These are phyloP conservation scores for Plectosphaerella sp. DNA, from an alignment of 2,329 filamentous ascomycete genomes.

Conservation along the genomic window DNA sequence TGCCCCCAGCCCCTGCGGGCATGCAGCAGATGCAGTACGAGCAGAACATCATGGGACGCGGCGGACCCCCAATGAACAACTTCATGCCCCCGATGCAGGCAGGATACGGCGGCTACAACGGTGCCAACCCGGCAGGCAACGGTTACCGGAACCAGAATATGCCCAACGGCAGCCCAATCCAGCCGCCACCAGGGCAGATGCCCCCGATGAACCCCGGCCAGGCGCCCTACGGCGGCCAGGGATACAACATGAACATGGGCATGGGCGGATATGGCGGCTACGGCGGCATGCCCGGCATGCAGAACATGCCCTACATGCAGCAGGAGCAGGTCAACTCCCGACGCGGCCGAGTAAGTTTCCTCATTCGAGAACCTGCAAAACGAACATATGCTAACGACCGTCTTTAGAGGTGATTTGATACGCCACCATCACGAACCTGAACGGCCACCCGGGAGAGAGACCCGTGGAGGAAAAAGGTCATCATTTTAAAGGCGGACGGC, in stretches of 20 bases:
- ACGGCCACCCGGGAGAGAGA: too few relatives aligned
- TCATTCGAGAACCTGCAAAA: neutral
- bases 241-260: conserved; percentile 43
- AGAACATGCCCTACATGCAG: conserved; percentile 48
- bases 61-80: conserved; percentile 49
- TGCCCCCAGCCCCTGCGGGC: conserved; percentile 38
- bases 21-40: conserved; percentile 53
- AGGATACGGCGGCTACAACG: conserved; percentile 49
- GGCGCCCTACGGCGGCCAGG: conserved; percentile 39
- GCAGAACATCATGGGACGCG: conserved; percentile 52
- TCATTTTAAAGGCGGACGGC: too few relatives aligned
- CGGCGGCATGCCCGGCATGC: conserved; percentile 26
- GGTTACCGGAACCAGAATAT: conserved; percentile 51
- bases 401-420: neutral
- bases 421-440: neutral
- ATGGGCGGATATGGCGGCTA: conserved; percentile 35
- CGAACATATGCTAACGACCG: neutral
- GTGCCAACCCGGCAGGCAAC: conserved; percentile 43
- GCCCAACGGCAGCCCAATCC: conserved; percentile 47
- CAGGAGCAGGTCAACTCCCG: conserved; percentile 53
- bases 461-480: too few relatives aligned
- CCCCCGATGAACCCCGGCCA: conserved; percentile 37
- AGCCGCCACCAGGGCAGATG: conserved; percentile 34
- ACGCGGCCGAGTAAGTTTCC: conserved; percentile 53
- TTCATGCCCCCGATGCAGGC: conserved; percentile 54